These are phyloP conservation scores for Coemansia sp. DNA, from an alignment of 192 early-diverging fungal genomes.

Conservation along the genomic window DNA sequence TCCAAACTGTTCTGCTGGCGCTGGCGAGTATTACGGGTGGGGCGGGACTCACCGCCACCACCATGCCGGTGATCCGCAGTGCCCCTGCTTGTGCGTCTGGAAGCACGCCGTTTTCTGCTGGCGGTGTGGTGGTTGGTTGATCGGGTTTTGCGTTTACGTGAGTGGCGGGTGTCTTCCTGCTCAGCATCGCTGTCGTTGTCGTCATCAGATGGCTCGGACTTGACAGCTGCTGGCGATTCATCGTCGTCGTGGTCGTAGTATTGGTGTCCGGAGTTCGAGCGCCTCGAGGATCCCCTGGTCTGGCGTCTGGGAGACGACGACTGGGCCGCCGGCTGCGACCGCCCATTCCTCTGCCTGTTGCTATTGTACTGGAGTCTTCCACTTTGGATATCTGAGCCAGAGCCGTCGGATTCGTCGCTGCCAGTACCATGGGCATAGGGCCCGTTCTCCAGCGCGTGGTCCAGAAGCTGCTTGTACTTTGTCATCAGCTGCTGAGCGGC, in stretches of 20 bases:
- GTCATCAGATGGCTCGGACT: not conserved
- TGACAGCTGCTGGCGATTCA: not conserved
- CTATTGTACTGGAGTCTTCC: not conserved
- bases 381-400: not conserved
- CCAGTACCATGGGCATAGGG: not conserved
- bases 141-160: conserved; percentile 27
- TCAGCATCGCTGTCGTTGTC: too few species aligned
- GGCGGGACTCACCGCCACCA: not conserved
- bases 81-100: conserved; percentile 3
- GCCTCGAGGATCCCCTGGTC: not conserved
- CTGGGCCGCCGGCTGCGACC: not conserved
- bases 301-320: not conserved
- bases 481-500: conserved; percentile 36
- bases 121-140: not conserved
- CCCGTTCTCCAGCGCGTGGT: not conserved
- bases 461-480: conserved; percentile 16
- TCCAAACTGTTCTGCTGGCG: not conserved
- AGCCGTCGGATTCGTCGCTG: not conserved
- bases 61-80: too few species aligned
- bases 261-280: not conserved
- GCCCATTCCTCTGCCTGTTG: not conserved
- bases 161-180: not conserved
- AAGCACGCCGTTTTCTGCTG: not conserved
- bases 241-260: too few species aligned
- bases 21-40: not conserved